Evolutionary conservation across 768 basidiomycete species (phyloP).

Genomic region (Wakefieldia striispora): DNA sequence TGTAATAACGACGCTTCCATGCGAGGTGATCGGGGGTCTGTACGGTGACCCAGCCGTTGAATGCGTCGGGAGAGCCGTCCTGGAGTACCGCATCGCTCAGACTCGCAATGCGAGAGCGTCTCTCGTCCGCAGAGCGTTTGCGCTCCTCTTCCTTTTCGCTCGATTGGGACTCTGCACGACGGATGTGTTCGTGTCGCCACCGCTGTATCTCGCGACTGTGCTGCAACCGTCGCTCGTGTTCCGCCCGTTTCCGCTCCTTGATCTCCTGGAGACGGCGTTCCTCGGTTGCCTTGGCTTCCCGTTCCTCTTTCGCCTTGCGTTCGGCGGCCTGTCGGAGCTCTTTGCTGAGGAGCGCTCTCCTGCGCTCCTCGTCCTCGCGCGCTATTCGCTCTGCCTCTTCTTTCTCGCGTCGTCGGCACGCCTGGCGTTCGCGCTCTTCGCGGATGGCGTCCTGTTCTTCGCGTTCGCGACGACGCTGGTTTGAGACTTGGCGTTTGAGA

Average conservation of each 20-base stretch:
- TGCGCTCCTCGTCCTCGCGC: slow-evolving; percentile 42
- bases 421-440: slow-evolving; percentile 46
- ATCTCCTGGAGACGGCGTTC: slow-evolving; percentile 42
- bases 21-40: slow-evolving; percentile 51
- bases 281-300: slow-evolving; percentile 44
- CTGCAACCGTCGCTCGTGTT: slow-evolving; percentile 48
- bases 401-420: slow-evolving; percentile 20
- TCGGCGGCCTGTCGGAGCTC: slow-evolving; percentile 35
- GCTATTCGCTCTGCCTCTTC: slow-evolving; percentile 20
- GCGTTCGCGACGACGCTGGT: slow-evolving; percentile 21
- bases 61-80: slow-evolving; percentile 34
- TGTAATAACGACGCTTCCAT: slow-evolving; percentile 68
- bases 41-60: slow-evolving; percentile 61
- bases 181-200: slow-evolving; percentile 51
- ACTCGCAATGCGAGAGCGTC: slow-evolving; percentile 40
- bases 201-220: slow-evolving; percentile 50
- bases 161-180: slow-evolving; percentile 43
- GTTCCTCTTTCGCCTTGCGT: slow-evolving; percentile 37
- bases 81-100: slow-evolving; percentile 47
- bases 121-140: slow-evolving; percentile 38
- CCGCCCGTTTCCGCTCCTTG: slow-evolving; percentile 45
- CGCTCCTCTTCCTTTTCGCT: slow-evolving; percentile 44
- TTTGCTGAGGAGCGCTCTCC: slow-evolving; percentile 45
- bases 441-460: slow-evolving; percentile 44
- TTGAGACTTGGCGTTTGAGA: slow-evolving; percentile 20